A percentile compares a stretch with the other conserved stretches of the same genome.
These are phyloP conservation scores for Iris macrosiphon DNA, from an alignment of 106 monocot species.

Conservation along the genomic window DNA sequence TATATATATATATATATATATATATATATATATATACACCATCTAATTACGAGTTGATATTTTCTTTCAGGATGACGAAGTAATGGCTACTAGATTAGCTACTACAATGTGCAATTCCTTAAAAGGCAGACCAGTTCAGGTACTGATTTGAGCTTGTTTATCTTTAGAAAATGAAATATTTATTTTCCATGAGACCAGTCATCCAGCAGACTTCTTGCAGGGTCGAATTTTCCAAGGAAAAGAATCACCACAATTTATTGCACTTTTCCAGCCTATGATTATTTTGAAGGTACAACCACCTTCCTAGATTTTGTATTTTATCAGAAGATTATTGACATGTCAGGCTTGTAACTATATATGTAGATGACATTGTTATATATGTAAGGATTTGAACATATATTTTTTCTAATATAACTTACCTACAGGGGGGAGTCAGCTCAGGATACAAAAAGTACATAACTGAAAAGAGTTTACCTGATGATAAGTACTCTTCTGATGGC, in stretches of 20 bases:
- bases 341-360: no score
- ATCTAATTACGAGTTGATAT: no score
- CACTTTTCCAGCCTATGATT: slow-evolving; percentile 97
- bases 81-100: slow-evolving; percentile 66
- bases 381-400: no score
- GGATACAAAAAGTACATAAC: slow-evolving; percentile 75
- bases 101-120: slow-evolving; percentile 83
- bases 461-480: slow-evolving; percentile 67
- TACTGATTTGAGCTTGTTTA: slow-evolving; percentile 10
- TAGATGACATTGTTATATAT: no score
- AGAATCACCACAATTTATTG: slow-evolving; percentile 92
- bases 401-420: slow-evolving; percentile 3
- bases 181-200: background rate
- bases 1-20: no score
- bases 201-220: slow-evolving; percentile 29
- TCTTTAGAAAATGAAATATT: background rate
- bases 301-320: no score
- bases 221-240: slow-evolving; percentile 87
- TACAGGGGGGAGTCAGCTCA: slow-evolving; percentile 83
- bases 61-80: slow-evolving; percentile 70
- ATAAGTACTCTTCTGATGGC: slow-evolving; percentile 70
- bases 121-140: slow-evolving; percentile 86
- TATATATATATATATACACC: no score
- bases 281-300: slow-evolving; percentile 63
- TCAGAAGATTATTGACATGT: no score